These are phyloP conservation scores for Darksidea phi DNA, from an alignment of 495 filamentous ascomycete species.

Conservation along the genomic window DNA sequence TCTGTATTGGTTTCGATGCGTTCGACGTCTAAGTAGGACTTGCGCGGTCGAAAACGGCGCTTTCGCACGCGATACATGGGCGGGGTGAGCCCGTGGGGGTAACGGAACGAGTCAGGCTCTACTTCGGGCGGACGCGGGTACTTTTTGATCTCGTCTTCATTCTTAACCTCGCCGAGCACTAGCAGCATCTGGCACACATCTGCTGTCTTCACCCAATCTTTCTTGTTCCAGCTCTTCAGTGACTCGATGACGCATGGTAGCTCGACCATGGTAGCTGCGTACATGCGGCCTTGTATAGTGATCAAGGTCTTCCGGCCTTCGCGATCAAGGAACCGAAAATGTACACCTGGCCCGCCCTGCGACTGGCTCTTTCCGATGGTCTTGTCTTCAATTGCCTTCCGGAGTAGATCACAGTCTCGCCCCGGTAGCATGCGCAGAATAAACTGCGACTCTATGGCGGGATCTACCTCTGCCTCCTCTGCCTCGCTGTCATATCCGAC, in stretches of 20 bases:
- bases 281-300: slow-evolving; percentile 65
- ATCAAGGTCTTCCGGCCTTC: slow-evolving; percentile 74
- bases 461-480: slow-evolving; percentile 83
- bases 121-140: slow-evolving; percentile 65
- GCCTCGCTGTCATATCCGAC: slow-evolving; percentile 98
- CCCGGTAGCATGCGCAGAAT: slow-evolving; percentile 86
- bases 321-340: slow-evolving; percentile 72
- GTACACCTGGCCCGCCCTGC: slow-evolving; percentile 66
- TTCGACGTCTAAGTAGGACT: slow-evolving; percentile 82
- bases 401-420: slow-evolving; percentile 77
- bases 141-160: slow-evolving; percentile 70
- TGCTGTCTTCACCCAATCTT: slow-evolving; percentile 85
- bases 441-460: slow-evolving; percentile 81
- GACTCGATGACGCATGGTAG: slow-evolving; percentile 88
- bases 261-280: slow-evolving; percentile 81
- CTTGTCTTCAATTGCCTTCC: slow-evolving; percentile 66
- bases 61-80: slow-evolving; percentile 85
- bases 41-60: slow-evolving; percentile 78
- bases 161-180: slow-evolving; percentile 67
- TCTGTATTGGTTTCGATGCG: slow-evolving; percentile 82
- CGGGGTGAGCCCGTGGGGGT: slow-evolving; percentile 88
- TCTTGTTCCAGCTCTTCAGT: slow-evolving; percentile 95
- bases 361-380: slow-evolving; percentile 63
- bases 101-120: slow-evolving; percentile 63
- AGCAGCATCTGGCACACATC: slow-evolving; percentile 96